Conservation (phyloP, 2,329 filamentous ascomycete species). For the Ascochyta viciae-villosae region DNA sequence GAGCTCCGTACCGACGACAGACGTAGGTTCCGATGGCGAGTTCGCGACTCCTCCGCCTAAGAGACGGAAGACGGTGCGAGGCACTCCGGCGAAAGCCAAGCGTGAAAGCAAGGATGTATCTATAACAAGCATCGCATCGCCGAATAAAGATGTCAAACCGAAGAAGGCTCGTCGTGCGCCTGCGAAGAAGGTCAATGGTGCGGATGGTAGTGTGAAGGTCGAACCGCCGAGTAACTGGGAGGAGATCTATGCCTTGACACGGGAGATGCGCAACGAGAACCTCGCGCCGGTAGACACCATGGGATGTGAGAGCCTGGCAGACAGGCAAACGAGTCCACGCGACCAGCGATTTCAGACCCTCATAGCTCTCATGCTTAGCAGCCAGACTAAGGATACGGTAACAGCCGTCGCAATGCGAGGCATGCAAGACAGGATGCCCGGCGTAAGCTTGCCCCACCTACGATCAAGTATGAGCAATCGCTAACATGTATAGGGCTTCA, state of each 20-base stretch:
- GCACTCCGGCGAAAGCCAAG: constrained; percentile 45
- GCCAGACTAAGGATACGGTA: constrained; percentile 92
- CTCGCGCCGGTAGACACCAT: constrained; percentile 93
- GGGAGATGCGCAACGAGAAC: constrained; percentile 76
- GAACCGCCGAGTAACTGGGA: constrained; percentile 82
- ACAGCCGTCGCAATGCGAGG: constrained; percentile 83
- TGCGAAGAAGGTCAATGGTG: constrained; percentile 43
- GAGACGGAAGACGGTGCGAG: constrained; percentile 54
- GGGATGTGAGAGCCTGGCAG: constrained; percentile 84
- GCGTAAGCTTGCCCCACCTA: constrained; percentile 35
- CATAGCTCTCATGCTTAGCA: constrained; percentile 86
- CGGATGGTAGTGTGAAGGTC: constrained; percentile 50
- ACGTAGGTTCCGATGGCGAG: constrained; percentile 33
- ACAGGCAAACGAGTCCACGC: constrained; percentile 56
- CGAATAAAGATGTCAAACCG: constrained; percentile 31
- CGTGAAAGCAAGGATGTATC: constrained; percentile 24
- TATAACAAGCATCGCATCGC: constrained; percentile 30
- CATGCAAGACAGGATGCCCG: constrained; percentile 74
- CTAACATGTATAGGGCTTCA: constrained; percentile 60
- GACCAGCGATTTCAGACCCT: constrained; percentile 85
- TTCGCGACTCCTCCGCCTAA: constrained; percentile 45
- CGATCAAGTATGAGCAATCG: background rate
- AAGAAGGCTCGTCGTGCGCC: constrained; percentile 49
- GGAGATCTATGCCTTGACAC: constrained; percentile 77
- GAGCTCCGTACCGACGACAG: constrained; percentile 38